A percentile compares a stretch with the other conserved stretches of the same genome.
These are phyloP conservation scores for Sisymbrium altissimum DNA, from an alignment of 345 rosid genomes.

Conservation along the genomic window DNA sequence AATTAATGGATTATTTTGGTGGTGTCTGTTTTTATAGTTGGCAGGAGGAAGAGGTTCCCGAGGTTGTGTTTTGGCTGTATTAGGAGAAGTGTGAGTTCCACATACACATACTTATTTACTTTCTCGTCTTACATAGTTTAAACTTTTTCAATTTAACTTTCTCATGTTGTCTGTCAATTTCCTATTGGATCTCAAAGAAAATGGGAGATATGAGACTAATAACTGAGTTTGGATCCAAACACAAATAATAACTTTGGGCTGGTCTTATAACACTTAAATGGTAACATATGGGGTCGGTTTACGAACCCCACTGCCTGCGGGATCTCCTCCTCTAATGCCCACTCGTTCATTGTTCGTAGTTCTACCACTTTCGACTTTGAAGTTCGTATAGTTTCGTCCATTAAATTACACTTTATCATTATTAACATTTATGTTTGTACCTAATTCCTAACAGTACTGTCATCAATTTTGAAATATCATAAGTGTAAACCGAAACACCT, in stretches of 20 bases:
- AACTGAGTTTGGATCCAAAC: slow-evolving; percentile 13
- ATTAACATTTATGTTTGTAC: not conserved
- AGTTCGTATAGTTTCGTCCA: not conserved
- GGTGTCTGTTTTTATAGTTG: slow-evolving; percentile 59
- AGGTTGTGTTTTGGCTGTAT: slow-evolving; percentile 49
- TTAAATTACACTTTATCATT: not conserved
- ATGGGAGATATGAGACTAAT: not conserved
- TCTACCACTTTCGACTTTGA: not conserved
- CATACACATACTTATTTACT: slow-evolving; percentile 8
- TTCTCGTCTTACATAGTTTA: slow-evolving; percentile 15
- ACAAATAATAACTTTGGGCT: not conserved
- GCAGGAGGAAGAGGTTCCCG: slow-evolving; percentile 59
- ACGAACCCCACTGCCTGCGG: slow-evolving; percentile 11
- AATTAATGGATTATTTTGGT: slow-evolving; percentile 22
- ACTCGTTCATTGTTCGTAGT: slow-evolving; percentile 19
- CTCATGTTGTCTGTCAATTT: slow-evolving; percentile 11
- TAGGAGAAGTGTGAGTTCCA: slow-evolving; percentile 22
- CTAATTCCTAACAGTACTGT: not conserved
- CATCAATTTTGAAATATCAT: not conserved
- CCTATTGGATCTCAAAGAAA: slow-evolving; percentile 10
- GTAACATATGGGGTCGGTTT: slow-evolving; percentile 22
- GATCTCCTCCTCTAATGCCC: slow-evolving; percentile 7
- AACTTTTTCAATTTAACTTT: not conserved
- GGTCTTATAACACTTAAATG: slow-evolving; percentile 16
- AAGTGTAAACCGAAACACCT: not conserved